phyloP scores from a whole-genome alignment of 768 basidiomycete genomes.

The Chalciporus chontae region DNA sequence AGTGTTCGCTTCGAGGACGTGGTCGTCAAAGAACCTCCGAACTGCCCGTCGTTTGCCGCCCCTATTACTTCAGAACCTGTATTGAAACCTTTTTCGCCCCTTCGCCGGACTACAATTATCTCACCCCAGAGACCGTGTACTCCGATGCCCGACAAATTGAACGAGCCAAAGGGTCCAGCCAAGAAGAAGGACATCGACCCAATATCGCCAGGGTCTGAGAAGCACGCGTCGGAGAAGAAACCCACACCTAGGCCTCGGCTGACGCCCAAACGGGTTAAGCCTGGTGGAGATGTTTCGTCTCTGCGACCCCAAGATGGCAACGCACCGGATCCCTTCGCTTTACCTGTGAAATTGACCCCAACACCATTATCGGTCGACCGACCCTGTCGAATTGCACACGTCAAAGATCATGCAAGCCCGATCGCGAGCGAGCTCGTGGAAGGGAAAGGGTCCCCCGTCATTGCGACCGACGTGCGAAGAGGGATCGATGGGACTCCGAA shows the following conservation, averaged over 20 bases:
- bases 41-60: not conserved
- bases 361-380: constrained; percentile 9
- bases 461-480: constrained; percentile 19
- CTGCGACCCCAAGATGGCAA: not conserved
- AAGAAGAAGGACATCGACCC: not conserved
- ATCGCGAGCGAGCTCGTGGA: constrained; percentile 1
- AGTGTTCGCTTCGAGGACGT: constrained; percentile 36
- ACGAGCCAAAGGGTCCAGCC: not conserved
- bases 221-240: constrained; percentile 12
- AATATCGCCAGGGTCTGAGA: not conserved
- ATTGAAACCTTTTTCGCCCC: constrained; percentile 8
- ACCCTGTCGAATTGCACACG: constrained; percentile 11
- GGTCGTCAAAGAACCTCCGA: constrained; percentile 4
- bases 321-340: not conserved
- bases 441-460: constrained; percentile 8
- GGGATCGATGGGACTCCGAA: constrained; percentile 26
- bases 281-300: constrained; percentile 4
- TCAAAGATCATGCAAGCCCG: constrained; percentile 14
- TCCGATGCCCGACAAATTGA: constrained; percentile 4
- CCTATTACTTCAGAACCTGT: constrained; percentile 1
- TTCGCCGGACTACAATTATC: not conserved
- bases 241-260: constrained; percentile 9
- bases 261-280: constrained; percentile 13
- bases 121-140: constrained; percentile 12
- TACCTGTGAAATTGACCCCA: constrained; percentile 2